A percentile compares a stretch with the other conserved stretches of the same genome.
phyloP scores from a whole-genome alignment of 441 rosid species.

The Erodium trifolium region DNA sequence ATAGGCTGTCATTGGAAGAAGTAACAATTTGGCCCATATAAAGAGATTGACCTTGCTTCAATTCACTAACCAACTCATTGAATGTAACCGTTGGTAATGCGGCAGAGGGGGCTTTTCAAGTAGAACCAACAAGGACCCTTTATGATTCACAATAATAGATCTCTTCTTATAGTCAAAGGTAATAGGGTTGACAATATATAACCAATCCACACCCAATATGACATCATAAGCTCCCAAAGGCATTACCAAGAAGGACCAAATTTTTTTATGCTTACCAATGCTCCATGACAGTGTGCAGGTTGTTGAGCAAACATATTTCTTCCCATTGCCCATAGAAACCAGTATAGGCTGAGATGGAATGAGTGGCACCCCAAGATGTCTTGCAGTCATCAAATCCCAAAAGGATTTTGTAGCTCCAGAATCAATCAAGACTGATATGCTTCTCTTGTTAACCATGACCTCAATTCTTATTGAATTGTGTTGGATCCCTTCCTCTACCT shows the following conservation, averaged over 20 bases:
- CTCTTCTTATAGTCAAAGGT: background rate
- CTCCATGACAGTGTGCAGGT: background rate
- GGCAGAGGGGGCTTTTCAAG: rapidly evolving
- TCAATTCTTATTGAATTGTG: too few relatives aligned
- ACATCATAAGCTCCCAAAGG: background rate
- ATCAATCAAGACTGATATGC: background rate
- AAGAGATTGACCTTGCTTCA: too few relatives aligned
- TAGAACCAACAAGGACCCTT: rapidly evolving
- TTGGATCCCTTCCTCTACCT: too few relatives aligned
- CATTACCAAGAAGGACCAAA: background rate
- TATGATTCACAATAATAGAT: background rate
- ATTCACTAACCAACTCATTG: rapidly evolving
- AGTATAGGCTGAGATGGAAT: background rate
- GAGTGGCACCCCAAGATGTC: too few relatives aligned
- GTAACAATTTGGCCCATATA: too few relatives aligned
- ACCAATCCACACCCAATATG: background rate
- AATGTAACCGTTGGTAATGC: rapidly evolving
- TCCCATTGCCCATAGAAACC: background rate
- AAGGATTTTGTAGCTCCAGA: background rate
- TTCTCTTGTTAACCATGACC: too few relatives aligned
- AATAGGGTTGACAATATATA: background rate
- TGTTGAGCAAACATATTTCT: background rate
- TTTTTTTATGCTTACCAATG: too few relatives aligned
- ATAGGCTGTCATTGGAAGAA: too few relatives aligned
- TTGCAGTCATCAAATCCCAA: too few relatives aligned